Evolutionary conservation across 2,329 filamentous ascomycete species (phyloP).

Genomic region (Graphiopsis chlorocephala): DNA sequence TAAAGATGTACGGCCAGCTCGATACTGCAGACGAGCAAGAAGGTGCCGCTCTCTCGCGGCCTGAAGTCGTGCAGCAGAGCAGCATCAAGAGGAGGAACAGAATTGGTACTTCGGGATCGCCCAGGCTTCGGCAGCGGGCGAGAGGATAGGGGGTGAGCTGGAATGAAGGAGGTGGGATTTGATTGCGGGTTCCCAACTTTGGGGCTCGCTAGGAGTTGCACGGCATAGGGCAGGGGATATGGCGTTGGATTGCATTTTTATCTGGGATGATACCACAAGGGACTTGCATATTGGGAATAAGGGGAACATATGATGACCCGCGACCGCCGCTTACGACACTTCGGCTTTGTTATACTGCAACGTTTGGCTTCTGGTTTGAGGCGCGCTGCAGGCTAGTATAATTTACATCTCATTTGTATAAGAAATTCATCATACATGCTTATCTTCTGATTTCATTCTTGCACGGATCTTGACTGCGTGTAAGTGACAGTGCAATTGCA

Average conservation of each 20-base stretch:
- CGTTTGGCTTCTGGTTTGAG: neutral
- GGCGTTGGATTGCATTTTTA: neutral
- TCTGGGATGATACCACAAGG: neutral
- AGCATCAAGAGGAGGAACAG: neutral
- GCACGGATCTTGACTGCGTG: too few species aligned
- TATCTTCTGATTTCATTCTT: too few species aligned
- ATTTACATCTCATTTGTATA: neutral
- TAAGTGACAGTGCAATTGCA: too few species aligned
- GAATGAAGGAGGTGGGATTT: neutral
- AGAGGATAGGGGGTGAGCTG: conserved; percentile 16
- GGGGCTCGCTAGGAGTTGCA: neutral
- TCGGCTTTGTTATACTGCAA: neutral
- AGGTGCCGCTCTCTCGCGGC: neutral
- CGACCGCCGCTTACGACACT: conserved; percentile 5
- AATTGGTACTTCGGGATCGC: conserved; percentile 22
- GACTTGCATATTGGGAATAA: neutral
- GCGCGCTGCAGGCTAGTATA: neutral
- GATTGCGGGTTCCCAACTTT: neutral
- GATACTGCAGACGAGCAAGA: neutral
- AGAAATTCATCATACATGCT: neutral
- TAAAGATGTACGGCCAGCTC: conserved; percentile 12
- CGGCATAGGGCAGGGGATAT: neutral
- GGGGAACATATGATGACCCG: neutral
- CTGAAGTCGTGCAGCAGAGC: neutral
- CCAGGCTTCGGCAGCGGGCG: conserved; percentile 27